A percentile compares a stretch with the other conserved stretches of the same genome.
These are phyloP conservation scores for Tylopilus sp. DNA, from an alignment of 768 basidiomycete genomes.

Conservation along the genomic window DNA sequence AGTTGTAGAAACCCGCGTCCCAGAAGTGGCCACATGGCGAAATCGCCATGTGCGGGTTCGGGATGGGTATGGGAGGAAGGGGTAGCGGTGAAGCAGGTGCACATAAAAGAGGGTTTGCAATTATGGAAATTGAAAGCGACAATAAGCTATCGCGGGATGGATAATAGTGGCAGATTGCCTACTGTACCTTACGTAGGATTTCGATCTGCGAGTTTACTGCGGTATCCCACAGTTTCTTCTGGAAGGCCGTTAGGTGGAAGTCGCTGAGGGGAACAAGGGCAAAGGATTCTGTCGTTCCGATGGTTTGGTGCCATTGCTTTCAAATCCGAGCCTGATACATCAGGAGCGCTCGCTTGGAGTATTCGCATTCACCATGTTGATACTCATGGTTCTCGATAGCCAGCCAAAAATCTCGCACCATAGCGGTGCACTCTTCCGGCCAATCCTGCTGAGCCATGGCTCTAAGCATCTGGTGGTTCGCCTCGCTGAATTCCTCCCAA, in stretches of 20 bases:
- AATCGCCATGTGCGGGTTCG: neutral
- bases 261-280: neutral
- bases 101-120: neutral
- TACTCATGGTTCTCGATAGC: too few species aligned
- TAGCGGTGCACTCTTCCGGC: neutral
- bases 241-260: neutral
- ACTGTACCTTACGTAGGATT: too few species aligned
- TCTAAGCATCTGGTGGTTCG: neutral
- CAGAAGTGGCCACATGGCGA: neutral
- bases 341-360: neutral
- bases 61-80: neutral
- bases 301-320: neutral
- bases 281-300: neutral
- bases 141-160: too few species aligned
- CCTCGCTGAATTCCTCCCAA: neutral
- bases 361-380: neutral
- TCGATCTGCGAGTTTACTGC: neutral
- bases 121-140: too few species aligned
- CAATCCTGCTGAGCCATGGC: too few species aligned
- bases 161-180: too few species aligned
- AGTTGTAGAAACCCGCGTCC: neutral
- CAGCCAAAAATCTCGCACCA: neutral
- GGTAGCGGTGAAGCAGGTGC: neutral
- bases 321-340: neutral
- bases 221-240: neutral